Conservation (phyloP, 2,329 filamentous ascomycete genomes). For the Hysterium pulicare region DNA sequence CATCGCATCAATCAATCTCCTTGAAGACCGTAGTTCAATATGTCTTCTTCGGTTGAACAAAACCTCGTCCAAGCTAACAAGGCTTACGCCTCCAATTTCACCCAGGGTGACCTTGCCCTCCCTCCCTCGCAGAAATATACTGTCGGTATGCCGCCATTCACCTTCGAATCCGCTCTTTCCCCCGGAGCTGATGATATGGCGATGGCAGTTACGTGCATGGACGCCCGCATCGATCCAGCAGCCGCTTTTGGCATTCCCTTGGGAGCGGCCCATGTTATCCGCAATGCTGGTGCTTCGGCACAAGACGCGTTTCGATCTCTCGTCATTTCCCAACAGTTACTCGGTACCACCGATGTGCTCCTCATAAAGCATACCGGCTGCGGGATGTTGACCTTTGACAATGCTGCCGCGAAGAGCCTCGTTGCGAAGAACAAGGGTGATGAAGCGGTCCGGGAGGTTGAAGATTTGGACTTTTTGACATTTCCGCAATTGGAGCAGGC, state of each 20-base stretch:
- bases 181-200: neutral
- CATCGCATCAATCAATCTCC: neutral
- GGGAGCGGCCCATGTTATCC: slow-evolving; percentile 75
- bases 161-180: slow-evolving; percentile 8
- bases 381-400: slow-evolving; percentile 68
- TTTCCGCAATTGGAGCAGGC: slow-evolving; percentile 63
- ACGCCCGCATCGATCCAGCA: slow-evolving; percentile 67
- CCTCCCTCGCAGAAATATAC: slow-evolving; percentile 69
- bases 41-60: slow-evolving; percentile 49
- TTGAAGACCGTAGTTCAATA: no score
- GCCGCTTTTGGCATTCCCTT: slow-evolving; percentile 67
- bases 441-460: slow-evolving; percentile 45
- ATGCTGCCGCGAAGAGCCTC: slow-evolving; percentile 53
- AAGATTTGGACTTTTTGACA: slow-evolving; percentile 59
- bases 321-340: slow-evolving; percentile 73
- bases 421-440: slow-evolving; percentile 59
- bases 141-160: slow-evolving; percentile 47
- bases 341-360: slow-evolving; percentile 72
- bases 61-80: slow-evolving; percentile 58
- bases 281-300: slow-evolving; percentile 62
- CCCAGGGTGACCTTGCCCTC: slow-evolving; percentile 62
- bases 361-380: slow-evolving; percentile 73
- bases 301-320: slow-evolving; percentile 70
- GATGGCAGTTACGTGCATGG: slow-evolving; percentile 72
- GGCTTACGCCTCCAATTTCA: slow-evolving; percentile 58